Evolutionary conservation across 1,139 yeast genomes (phyloP), one percentile per base, ranked within the genome.

Genomic region (Hyphopichia wangnamkhiaoensis): DNA sequence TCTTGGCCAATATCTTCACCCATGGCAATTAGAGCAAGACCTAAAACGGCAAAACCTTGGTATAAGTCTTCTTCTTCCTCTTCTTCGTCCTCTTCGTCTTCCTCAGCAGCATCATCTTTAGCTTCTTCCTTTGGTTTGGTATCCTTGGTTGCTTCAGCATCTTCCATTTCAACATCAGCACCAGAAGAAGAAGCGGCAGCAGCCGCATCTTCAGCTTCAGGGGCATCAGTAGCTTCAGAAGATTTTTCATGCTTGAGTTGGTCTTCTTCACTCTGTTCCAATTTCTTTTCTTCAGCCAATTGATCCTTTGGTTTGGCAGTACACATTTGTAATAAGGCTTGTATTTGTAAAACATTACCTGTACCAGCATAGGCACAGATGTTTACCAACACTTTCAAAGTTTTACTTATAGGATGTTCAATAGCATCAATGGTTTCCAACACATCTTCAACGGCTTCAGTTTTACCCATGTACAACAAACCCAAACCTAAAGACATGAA

Each of bases 1-100:
- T 93, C 98, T 62, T 87, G 95, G 31, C 98, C 98, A 63, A 94
- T 88, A 48, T 89, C 96, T 64, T 94, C 99, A 46, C 99, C 98
- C 89, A 94, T 84, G 20, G 98, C 95, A 58, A 94, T 87, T 52
- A 86, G 77, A 0, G 98, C 98, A 51, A 94, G 78, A 44, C 98
- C 98, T 39, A 94, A 74, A 16, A 94, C 98, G 4, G 98, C 95
- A 56, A 88, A 88, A 1, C 91, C 95, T 56, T 90, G 90, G 54
- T 80, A 79, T 42, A 84, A 76, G 50, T 82, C 84, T 46, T 83
- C 89, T 37, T 75, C 78, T 40, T 77, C 82, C 10, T 53, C 65
- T 33, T 56, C 65, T 28, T 50, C 59, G 29, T 51, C 67, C 28
- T 50, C 64, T 29, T 43, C 63, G 44, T 46, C 68, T 51, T 45